Evolutionary conservation across 176 grass and related monocot species (phyloP), one percentile per base, ranked within the genome.

Genomic region (Ensete glaucum): DNA sequence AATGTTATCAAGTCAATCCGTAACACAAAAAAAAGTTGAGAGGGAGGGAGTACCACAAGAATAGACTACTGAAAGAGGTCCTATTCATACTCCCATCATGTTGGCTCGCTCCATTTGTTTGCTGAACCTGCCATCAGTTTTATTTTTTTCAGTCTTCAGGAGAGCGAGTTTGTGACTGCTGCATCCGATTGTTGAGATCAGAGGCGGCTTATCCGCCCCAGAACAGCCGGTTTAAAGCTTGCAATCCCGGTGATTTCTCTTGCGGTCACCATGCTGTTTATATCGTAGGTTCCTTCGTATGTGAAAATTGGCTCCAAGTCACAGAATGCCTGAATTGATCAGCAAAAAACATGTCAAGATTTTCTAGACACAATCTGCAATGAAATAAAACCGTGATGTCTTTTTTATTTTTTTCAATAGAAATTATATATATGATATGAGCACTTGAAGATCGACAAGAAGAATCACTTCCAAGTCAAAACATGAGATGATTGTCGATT

Each of bases 301-400:
- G 92, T 77, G 81, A 77, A 91, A 50, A 96, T 96, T 13, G 92
- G 92, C 84, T 96, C 89, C 77, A 96, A 50, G 81, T 89, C 92
- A 50, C 92, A 91, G 63, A 96, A 96, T 72, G 89, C 92, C 92
- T 91, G 62, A 3, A 77, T 2, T 64, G 67, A 71, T 52, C 56
- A 68, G 9, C 23, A 64, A 11, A 67, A 80, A 69, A 69, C 66
- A 59, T 71, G 22, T 62, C 53, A 80, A 73, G 14, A 8, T 55
- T 17, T 1, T 11, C 2, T 20, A 25, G 26, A 21, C 7, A 65
- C 34, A 43, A 43, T 43, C 34, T 43, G 34, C 34, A 43, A 43
- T 43, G 34, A 43, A 43, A 43, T 5, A 43, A 43, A 43, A 43
- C 34, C 34, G 6, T 43, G 34, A 43, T 6, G 5, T 43, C 34